Conservation (phyloP, 176 grass and related monocot genomes). For the Zea mays region Zm-B73-REFERENCE-NAM-5.0 NC_050098.1:152950501-152951000, state of each 20-base stretch:
- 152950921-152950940: slow-evolving; percentile 68
- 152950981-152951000: slow-evolving; percentile 90
- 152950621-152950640: slow-evolving; percentile 72
- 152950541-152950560: slow-evolving; percentile 60
- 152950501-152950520: slow-evolving; percentile 67
- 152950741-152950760: slow-evolving; percentile 61
- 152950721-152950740: slow-evolving; percentile 92
- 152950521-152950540: slow-evolving; percentile 53
- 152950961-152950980: slow-evolving; percentile 83
- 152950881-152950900: slow-evolving; percentile 76
- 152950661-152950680: slow-evolving; percentile 92
- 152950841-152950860: slow-evolving; percentile 74
- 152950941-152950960: slow-evolving; percentile 43
- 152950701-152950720: slow-evolving; percentile 58
- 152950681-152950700: slow-evolving; percentile 77
- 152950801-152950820: slow-evolving; percentile 65
- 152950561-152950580: slow-evolving; percentile 84
- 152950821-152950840: slow-evolving; percentile 66
- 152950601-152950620: slow-evolving; percentile 75
- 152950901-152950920: slow-evolving; percentile 73
- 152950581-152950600: slow-evolving; percentile 62
- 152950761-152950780: slow-evolving; percentile 32
- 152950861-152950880: slow-evolving; percentile 80
- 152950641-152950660: slow-evolving; percentile 80
- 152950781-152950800: slow-evolving; percentile 29